phyloP scores from a whole-genome alignment of 1,284 basidiomycete species.

The Neolentinus lepideus region DNA sequence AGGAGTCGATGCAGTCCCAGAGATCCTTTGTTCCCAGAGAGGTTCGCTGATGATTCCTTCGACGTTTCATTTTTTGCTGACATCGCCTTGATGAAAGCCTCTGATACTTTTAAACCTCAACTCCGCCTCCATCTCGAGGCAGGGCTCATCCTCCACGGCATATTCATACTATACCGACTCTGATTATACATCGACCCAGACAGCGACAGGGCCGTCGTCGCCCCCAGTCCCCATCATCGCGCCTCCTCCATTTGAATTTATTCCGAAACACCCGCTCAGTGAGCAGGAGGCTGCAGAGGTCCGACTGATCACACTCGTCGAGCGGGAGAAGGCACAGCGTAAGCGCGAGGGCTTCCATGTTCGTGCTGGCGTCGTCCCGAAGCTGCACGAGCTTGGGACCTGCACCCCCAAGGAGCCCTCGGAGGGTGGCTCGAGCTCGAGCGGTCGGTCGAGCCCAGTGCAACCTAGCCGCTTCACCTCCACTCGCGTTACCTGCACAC shows the following conservation, averaged over 20 bases:
- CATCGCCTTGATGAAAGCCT: background rate
- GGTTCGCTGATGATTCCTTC: background rate
- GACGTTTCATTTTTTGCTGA: background rate
- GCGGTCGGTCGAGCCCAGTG: too few species aligned
- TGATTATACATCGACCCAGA: background rate
- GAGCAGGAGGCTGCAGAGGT: conserved; percentile 34
- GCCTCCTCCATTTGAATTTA: conserved; percentile 30
- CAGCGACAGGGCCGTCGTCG: background rate
- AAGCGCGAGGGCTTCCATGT: conserved; percentile 21
- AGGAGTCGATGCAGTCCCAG: background rate
- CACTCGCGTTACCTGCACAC: too few species aligned
- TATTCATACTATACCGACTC: background rate
- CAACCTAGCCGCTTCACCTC: too few species aligned
- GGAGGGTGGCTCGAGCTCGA: background rate
- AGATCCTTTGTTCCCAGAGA: background rate
- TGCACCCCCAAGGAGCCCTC: background rate
- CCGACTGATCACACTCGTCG: conserved; percentile 31
- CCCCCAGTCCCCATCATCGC: conserved; percentile 42
- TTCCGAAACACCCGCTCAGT: conserved; percentile 26
- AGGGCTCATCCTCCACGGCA: background rate
- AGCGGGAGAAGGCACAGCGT: conserved; percentile 31
- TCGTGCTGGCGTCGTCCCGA: background rate
- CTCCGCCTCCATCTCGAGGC: background rate
- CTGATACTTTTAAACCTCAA: background rate
- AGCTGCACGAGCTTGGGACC: background rate